Percentiles rank a stretch among this genome's conserved stretches.
Conservation (phyloP, 768 basidiomycete genomes). For the Boletus patriciae region DNA sequence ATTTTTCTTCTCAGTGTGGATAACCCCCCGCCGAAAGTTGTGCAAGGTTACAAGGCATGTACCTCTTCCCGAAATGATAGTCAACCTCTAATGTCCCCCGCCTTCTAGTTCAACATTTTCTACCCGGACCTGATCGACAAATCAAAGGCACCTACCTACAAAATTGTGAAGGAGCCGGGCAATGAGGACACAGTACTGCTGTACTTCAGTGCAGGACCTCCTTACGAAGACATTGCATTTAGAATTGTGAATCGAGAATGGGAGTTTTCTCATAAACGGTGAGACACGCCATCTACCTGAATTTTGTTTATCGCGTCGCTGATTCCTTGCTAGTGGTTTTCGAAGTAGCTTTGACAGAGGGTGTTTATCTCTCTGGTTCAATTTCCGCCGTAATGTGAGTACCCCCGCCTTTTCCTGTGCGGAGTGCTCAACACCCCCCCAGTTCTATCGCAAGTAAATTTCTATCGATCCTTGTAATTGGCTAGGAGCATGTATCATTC, state of each 20-base stretch:
- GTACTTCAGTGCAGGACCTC: constrained; percentile 94
- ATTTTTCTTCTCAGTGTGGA: constrained; percentile 64
- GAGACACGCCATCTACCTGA: constrained; percentile 13
- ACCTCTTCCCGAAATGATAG: not conserved
- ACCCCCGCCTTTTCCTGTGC: constrained; percentile 6
- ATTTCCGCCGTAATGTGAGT: constrained; percentile 90
- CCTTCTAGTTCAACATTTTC: constrained; percentile 85
- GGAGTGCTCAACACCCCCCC: constrained; percentile 18
- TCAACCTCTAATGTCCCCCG: constrained; percentile 12
- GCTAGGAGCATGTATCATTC: constrained; percentile 21
- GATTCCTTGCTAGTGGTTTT: constrained; percentile 67
- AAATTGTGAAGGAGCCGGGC: constrained; percentile 89
- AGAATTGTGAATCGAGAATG: constrained; percentile 96
- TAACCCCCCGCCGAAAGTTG: constrained; percentile 98
- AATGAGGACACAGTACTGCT: constrained; percentile 94
- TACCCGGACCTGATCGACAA: constrained; percentile 99
- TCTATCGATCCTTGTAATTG: constrained; percentile 18
- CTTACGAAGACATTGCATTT: constrained; percentile 99
- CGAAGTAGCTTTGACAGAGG: constrained; percentile 96
- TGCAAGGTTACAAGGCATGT: constrained; percentile 93
- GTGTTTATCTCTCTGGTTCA: constrained; percentile 94
- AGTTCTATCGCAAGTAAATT: constrained; percentile 81
- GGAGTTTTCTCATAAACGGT: constrained; percentile 98
- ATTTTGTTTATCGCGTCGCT: constrained; percentile 16
- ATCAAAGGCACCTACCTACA: constrained; percentile 94